These are phyloP conservation scores for Flaveria robusta DNA, from an alignment of 129 eudicot species.

Conservation along the genomic window DNA sequence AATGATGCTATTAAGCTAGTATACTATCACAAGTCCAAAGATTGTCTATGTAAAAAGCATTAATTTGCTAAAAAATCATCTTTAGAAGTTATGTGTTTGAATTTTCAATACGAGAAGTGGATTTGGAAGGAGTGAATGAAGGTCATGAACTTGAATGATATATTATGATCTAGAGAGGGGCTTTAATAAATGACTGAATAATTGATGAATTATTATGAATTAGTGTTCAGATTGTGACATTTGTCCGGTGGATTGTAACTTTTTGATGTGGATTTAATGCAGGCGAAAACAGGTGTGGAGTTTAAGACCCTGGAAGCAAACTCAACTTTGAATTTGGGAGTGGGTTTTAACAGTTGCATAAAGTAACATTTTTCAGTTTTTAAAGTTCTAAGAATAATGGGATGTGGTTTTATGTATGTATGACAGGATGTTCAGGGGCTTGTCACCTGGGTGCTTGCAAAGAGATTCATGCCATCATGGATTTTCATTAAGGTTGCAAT, in stretches of 20 bases:
- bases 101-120: neutral
- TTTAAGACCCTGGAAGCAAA: constrained; percentile 71
- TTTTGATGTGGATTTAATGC: constrained; percentile 36
- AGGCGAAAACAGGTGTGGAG: constrained; percentile 77
- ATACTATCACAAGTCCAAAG: neutral
- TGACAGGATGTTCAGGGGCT: constrained; percentile 95
- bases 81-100: neutral
- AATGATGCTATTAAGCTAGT: no score
- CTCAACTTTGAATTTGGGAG: constrained; percentile 68
- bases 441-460: constrained; percentile 93
- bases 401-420: neutral
- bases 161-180: neutral
- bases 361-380: neutral
- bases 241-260: constrained; percentile 1
- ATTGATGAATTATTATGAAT: neutral
- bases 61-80: neutral
- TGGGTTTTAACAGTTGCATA: constrained; percentile 30
- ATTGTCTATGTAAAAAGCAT: neutral
- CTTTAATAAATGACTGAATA: no score
- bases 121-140: neutral
- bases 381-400: neutral
- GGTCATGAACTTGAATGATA: neutral
- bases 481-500: constrained; percentile 75
- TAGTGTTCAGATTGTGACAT: no score
- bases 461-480: constrained; percentile 97